Evolutionary conservation across 176 grass and related monocot genomes (phyloP).

Genomic region (Avena atlantica): DNA sequence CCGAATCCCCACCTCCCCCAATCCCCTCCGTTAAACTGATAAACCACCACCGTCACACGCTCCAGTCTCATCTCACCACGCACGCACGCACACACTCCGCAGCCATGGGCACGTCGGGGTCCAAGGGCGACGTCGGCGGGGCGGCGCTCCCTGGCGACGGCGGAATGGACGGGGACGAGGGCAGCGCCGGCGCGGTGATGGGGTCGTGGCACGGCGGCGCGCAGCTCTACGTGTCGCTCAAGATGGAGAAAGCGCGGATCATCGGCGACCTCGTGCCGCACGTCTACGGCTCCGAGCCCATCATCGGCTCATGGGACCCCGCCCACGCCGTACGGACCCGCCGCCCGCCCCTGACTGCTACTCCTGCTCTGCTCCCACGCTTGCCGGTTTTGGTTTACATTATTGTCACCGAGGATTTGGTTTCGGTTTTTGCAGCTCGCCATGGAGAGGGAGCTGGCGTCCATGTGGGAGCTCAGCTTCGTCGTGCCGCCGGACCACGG

Average conservation of each 20-base stretch:
- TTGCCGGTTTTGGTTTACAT: neutral
- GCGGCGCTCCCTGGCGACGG: neutral
- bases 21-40: neutral
- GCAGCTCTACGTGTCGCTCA: slow-evolving; percentile 96
- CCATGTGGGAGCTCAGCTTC: slow-evolving; percentile 98
- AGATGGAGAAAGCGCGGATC: slow-evolving; percentile 94
- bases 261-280: slow-evolving; percentile 85
- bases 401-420: neutral
- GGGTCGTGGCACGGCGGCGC: slow-evolving; percentile 82
- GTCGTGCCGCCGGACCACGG: slow-evolving; percentile 92
- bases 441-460: slow-evolving; percentile 94
- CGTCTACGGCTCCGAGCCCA: slow-evolving; percentile 92
- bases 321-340: slow-evolving; percentile 65
- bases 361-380: neutral
- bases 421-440: slow-evolving; percentile 56
- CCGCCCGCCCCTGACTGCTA: neutral
- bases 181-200: slow-evolving; percentile 29
- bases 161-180: slow-evolving; percentile 22
- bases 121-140: slow-evolving; percentile 42
- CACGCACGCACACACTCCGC: neutral
- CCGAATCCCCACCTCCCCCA: slow-evolving; percentile 12
- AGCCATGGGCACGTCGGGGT: slow-evolving; percentile 63
- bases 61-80: slow-evolving; percentile 1
- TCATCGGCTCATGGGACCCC: slow-evolving; percentile 91
- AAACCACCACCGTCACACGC: slow-evolving; percentile 10